Evolutionary conservation across 768 basidiomycete genomes (phyloP), one percentile per base, ranked within the genome.

Genomic region (Tylopilus plumbeoviolaceoides): DNA sequence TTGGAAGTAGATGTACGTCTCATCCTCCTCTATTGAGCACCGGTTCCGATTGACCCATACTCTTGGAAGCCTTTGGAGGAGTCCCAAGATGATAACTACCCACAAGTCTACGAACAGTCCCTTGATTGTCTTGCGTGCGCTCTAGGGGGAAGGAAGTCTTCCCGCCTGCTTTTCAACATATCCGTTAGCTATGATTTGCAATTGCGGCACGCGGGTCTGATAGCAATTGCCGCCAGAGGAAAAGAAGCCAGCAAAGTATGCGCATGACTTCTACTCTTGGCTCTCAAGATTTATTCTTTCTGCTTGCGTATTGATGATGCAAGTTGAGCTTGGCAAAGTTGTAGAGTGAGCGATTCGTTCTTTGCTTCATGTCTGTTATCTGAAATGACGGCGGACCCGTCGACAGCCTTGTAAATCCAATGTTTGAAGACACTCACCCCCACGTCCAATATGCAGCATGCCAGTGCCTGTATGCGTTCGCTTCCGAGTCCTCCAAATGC

Each of bases 131-230:
- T n/a, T n/a, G n/a, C n/a, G n/a, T n/a, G n/a, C n/a, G n/a, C n/a
- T 0, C 71, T 93, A 41, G 89, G 89, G 7, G 91, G 92, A 76
- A 83, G 51, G 73, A 81, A 0, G 80, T 93, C 1, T 72, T 95
- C 5, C 91, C 88, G 0, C 81, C 85, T 10, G 85, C 91, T 6
- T 93, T 93, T 72, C 82, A 84, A 66, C 83, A 84, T 53, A 90
- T 91, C 14, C 89, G 80, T 78, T 0, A 84, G 80, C 50, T 85
- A 84, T 54, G 89, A 93, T 68, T 95, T 92, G 93, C 77, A 88
- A 48, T 78, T 83, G 25, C 76, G 91, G 27, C 91, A 95, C 60
- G 91, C 90, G 0, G 92, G 88, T 12, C 71, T 95, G 23, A 89
- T 92, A 81, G 89, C 90, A 0, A 87, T 95, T 51, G 89, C 89